A percentile compares a stretch with the other conserved stretches of the same genome.
Evolutionary conservation across 345 rosid genomes (phyloP).

Genomic region (Anastatica hierochuntica): DNA sequence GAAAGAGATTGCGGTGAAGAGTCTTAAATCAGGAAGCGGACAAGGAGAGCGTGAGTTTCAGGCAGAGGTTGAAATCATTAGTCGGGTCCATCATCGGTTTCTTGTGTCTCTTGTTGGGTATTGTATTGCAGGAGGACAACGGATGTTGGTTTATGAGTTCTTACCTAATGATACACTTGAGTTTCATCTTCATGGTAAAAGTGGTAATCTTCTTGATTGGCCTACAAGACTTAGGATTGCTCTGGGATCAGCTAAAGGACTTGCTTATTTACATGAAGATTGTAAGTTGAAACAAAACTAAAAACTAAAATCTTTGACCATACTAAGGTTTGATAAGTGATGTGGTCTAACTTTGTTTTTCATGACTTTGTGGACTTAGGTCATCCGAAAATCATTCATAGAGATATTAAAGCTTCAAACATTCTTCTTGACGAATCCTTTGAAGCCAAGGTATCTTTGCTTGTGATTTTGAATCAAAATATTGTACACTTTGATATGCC

Average conservation of each 20-base stretch:
- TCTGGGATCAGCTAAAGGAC: slow-evolving; percentile 83
- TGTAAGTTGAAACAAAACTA: slow-evolving; percentile 35
- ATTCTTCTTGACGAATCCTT: slow-evolving; percentile 60
- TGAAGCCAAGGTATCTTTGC: slow-evolving; percentile 27
- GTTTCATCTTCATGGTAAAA: slow-evolving; percentile 69
- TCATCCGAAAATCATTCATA: slow-evolving; percentile 77
- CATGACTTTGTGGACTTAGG: slow-evolving; percentile 32
- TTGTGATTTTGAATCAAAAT: not conserved
- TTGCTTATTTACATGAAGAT: slow-evolving; percentile 93
- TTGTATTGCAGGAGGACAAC: slow-evolving; percentile 40
- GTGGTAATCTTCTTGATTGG: slow-evolving; percentile 59
- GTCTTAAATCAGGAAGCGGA: slow-evolving; percentile 64
- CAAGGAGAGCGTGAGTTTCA: slow-evolving; percentile 75
- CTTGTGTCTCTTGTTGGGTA: slow-evolving; percentile 83
- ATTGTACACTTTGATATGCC: not conserved
- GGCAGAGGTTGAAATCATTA: slow-evolving; percentile 85
- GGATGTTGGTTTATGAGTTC: slow-evolving; percentile 68
- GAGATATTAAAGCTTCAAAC: slow-evolving; percentile 86
- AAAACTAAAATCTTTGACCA: not conserved
- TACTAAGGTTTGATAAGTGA: not conserved
- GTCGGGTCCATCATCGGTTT: slow-evolving; percentile 84
- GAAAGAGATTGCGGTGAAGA: slow-evolving; percentile 75
- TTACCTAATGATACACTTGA: slow-evolving; percentile 64
- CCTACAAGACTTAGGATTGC: slow-evolving; percentile 71
- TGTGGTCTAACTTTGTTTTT: not conserved